Percentiles rank a stretch among this genome's conserved stretches.
Conservation (phyloP, 192 early-diverging fungal genomes). For the Entomortierella beljakovae region DNA sequence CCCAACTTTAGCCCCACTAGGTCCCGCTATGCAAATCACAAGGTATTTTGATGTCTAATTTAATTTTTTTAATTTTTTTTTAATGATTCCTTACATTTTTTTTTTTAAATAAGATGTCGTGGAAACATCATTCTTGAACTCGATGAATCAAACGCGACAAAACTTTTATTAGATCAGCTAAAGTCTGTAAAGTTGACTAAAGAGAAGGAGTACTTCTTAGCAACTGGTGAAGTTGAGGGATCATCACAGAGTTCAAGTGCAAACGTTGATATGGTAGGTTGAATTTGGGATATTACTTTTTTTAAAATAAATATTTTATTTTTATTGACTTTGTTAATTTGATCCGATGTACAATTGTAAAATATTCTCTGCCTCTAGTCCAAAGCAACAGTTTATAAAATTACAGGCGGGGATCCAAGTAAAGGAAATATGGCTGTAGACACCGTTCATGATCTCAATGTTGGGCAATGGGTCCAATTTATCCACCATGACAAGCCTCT, state of each 20-base stretch:
- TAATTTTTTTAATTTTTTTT: too few relatives aligned
- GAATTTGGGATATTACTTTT: not conserved
- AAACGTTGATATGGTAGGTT: conserved; percentile 34
- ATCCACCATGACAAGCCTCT: conserved; percentile 26
- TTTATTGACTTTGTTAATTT: not conserved
- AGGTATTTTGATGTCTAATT: too few relatives aligned
- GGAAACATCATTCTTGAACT: conserved; percentile 70
- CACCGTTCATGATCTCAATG: conserved; percentile 59
- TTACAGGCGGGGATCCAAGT: conserved; percentile 67
- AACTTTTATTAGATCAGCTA: conserved; percentile 58
- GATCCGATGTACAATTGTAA: not conserved
- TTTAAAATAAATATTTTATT: not conserved
- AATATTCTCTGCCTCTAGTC: conserved; percentile 3
- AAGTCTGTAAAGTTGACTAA: conserved; percentile 54
- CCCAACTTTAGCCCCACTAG: conserved; percentile 55
- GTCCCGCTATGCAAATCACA: conserved; percentile 62
- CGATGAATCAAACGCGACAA: conserved; percentile 60
- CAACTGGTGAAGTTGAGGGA: conserved; percentile 26
- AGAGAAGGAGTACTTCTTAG: conserved; percentile 67
- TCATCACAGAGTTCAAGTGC: conserved; percentile 1
- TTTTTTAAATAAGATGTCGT: conserved; percentile 41
- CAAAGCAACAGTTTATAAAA: conserved; percentile 49
- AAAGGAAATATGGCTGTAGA: conserved; percentile 70
- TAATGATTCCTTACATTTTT: too few relatives aligned
- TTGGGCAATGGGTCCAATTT: conserved; percentile 64